Evolutionary conservation across 352 stramenopile genomes (phyloP).

Genomic region (Phytophthora tubulina): DNA sequence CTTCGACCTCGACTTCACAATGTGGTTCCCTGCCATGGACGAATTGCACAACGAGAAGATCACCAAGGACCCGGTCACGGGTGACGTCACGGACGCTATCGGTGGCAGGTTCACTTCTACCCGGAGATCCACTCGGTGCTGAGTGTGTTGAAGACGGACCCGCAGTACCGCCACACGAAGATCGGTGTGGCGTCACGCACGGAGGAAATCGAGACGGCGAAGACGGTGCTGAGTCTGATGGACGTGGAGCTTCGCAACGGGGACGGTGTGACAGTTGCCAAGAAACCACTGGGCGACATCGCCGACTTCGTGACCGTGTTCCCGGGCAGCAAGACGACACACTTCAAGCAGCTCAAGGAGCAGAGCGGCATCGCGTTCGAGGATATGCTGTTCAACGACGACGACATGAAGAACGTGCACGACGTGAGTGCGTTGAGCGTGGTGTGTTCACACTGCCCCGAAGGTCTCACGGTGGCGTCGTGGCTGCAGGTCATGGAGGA

Average conservation of each 20-base stretch:
- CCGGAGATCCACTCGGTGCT: constrained; percentile 75
- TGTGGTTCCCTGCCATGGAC: constrained; percentile 88
- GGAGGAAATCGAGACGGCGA: constrained; percentile 75
- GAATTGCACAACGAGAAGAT: constrained; percentile 74
- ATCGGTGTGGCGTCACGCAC: constrained; percentile 77
- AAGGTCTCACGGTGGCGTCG: constrained; percentile 69
- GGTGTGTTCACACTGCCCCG: constrained; percentile 21
- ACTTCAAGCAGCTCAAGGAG: constrained; percentile 93
- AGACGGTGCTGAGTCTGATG: constrained; percentile 74
- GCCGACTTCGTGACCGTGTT: constrained; percentile 84
- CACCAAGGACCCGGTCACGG: constrained; percentile 57
- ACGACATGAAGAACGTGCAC: constrained; percentile 25
- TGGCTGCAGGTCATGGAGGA: constrained; percentile 77
- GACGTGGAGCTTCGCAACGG: constrained; percentile 42
- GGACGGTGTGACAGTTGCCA: constrained; percentile 14
- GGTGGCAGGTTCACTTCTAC: constrained; percentile 85
- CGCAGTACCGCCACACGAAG: constrained; percentile 64
- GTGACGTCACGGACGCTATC: constrained; percentile 68
- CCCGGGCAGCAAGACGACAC: constrained; percentile 83
- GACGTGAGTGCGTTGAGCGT: constrained; percentile 55
- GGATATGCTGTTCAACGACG: constrained; percentile 98
- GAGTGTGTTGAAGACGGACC: constrained; percentile 66
- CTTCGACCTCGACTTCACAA: constrained; percentile 56
- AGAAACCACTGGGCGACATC: constrained; percentile 58
- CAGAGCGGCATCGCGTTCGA: constrained; percentile 69